phyloP scores from a whole-genome alignment of 2,329 filamentous ascomycete genomes.

The Stagonosporopsis cucurbitacearum region DNA sequence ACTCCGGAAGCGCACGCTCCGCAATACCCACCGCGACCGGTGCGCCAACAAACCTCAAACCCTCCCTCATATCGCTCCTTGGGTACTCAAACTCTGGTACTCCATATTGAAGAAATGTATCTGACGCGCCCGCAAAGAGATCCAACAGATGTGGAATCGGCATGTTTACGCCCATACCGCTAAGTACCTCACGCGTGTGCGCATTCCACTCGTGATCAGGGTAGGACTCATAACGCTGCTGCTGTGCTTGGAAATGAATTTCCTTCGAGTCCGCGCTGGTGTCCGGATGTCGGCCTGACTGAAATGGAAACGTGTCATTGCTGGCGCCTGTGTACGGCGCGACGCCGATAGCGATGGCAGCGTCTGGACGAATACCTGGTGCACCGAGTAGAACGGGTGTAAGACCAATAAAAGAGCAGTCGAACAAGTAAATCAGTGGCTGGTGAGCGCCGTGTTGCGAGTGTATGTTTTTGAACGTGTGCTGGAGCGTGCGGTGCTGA shows the following conservation, averaged over 20 bases:
- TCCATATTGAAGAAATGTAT: background rate
- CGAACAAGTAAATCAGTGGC: background rate
- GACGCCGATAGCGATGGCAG: background rate
- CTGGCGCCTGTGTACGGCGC: background rate
- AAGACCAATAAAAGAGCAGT: background rate
- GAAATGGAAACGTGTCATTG: background rate
- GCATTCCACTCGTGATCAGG: too few species aligned
- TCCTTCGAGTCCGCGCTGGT: background rate
- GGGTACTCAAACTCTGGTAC: constrained; percentile 3
- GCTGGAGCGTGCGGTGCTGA: too few species aligned
- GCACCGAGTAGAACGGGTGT: background rate
- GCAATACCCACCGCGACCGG: too few species aligned
- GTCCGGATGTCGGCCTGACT: background rate
- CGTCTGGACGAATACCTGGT: background rate
- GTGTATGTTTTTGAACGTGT: too few species aligned
- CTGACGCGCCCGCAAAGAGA: background rate
- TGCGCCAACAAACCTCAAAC: too few species aligned
- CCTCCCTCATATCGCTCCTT: background rate
- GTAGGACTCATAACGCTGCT: too few species aligned
- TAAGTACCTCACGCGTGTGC: too few species aligned
- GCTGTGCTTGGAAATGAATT: background rate
- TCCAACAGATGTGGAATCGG: background rate
- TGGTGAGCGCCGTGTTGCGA: too few species aligned
- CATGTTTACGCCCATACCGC: background rate
- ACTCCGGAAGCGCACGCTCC: background rate